Evolutionary conservation across 2,329 filamentous ascomycete species (phyloP).

Genomic region (Sclerotiophoma versabilis): DNA sequence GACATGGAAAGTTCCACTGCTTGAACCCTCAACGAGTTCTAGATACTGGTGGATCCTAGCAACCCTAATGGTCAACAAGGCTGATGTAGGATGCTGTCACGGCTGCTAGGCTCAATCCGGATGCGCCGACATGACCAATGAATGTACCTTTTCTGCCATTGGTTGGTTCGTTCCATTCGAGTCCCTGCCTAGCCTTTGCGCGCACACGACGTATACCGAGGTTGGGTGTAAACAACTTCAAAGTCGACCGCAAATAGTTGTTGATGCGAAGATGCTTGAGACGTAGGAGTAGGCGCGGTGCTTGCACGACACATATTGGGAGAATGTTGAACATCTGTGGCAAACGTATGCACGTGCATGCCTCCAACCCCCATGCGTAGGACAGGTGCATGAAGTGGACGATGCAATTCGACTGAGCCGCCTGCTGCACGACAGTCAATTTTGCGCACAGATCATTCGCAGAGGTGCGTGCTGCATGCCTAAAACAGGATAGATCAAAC

Average conservation of each 20-base stretch:
- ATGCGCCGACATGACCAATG: neutral
- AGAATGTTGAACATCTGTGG: too few species aligned
- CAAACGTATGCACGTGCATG: too few species aligned
- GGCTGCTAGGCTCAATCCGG: neutral
- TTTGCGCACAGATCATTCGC: too few species aligned
- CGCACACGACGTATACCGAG: neutral
- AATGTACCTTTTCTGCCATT: neutral
- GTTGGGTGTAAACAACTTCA: neutral
- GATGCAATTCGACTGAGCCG: too few species aligned
- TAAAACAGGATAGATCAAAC: too few species aligned
- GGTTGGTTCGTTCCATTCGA: neutral
- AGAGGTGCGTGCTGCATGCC: too few species aligned
- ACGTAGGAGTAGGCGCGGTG: neutral
- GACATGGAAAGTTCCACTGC: neutral
- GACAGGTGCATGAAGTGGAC: too few species aligned
- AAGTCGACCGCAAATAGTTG: neutral
- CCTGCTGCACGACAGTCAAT: too few species aligned
- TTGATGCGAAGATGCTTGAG: neutral
- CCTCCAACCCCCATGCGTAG: too few species aligned
- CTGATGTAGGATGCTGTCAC: neutral
- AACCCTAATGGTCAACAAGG: neutral
- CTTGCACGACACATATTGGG: neutral
- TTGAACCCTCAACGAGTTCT: neutral
- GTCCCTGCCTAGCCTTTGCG: neutral
- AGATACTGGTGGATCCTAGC: neutral